Conservation (phyloP, 169 alveolate species). For the Cystoisospora suis region DNA sequence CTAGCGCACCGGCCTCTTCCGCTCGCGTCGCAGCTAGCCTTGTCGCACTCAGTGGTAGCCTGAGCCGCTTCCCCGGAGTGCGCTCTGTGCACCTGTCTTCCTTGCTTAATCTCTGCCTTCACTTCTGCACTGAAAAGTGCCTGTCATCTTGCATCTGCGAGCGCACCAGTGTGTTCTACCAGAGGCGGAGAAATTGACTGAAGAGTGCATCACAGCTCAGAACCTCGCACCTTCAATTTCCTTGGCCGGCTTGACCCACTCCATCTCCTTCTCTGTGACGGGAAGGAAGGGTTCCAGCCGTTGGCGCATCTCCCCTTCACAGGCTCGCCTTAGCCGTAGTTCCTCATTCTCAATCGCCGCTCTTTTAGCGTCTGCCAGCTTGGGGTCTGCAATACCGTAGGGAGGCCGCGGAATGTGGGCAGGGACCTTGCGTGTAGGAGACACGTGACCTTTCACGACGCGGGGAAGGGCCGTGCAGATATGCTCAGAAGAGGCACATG, state of each 20-base stretch:
- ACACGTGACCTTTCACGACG: neutral
- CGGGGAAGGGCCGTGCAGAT: neutral
- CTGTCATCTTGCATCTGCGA: too few species aligned
- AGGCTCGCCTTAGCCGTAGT: neutral
- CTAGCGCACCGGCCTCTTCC: too few species aligned
- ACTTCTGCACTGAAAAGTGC: too few species aligned
- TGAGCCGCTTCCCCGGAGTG: too few species aligned
- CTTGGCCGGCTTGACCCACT: neutral
- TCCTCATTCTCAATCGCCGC: neutral
- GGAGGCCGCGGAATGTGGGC: neutral
- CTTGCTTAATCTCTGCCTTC: too few species aligned
- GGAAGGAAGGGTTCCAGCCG: neutral
- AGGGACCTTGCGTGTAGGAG: neutral
- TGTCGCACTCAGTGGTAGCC: too few species aligned
- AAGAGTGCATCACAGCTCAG: too few species aligned
- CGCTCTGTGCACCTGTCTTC: too few species aligned
- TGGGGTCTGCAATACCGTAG: neutral
- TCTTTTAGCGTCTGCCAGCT: neutral
- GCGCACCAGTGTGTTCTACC: too few species aligned
- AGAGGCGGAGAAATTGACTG: too few species aligned
- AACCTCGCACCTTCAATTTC: neutral
- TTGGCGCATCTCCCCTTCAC: neutral
- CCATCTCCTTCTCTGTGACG: constrained; percentile 1
- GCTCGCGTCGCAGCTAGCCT: too few species aligned
- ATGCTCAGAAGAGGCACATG: too few species aligned